Conservation (phyloP, 2,329 filamentous ascomycete genomes). For the Sporothrix humicola region DNA sequence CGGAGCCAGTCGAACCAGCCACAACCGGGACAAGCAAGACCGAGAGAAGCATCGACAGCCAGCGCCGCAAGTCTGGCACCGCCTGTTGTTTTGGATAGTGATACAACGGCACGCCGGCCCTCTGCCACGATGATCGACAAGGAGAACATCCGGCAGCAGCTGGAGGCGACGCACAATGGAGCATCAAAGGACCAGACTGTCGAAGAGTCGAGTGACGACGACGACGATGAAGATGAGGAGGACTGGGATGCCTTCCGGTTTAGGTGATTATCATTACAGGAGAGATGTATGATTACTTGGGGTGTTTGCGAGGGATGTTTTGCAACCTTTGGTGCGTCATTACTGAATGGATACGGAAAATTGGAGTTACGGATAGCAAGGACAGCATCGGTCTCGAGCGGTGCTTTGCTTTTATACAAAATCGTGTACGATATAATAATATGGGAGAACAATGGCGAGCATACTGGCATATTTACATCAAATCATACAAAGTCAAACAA, state of each 20-base stretch:
- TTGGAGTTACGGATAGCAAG: conserved; percentile 5
- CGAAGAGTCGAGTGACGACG: conserved; percentile 48
- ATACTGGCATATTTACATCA: not conserved
- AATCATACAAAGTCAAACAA: not conserved
- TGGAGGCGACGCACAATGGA: conserved; percentile 43
- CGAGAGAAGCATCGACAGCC: not conserved
- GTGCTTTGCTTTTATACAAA: not conserved
- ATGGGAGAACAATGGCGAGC: not conserved
- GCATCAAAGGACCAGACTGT: conserved; percentile 51
- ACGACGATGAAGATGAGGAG: conserved; percentile 55
- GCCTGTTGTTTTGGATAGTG: not conserved
- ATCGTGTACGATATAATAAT: conserved; percentile 15
- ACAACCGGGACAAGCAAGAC: not conserved
- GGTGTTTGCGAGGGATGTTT: not conserved
- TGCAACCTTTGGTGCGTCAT: not conserved
- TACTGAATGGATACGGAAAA: conserved; percentile 8
- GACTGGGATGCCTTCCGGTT: conserved; percentile 68
- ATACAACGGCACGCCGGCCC: conserved; percentile 33
- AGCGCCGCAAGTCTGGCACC: not conserved
- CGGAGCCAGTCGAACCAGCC: conserved; percentile 48
- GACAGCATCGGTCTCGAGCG: not conserved
- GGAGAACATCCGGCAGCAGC: conserved; percentile 33
- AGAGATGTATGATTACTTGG: not conserved
- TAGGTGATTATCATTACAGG: conserved; percentile 38
- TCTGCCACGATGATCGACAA: conserved; percentile 32